Percentiles rank a stretch among this genome's conserved stretches.
These are phyloP conservation scores for Fusarium verticillioides DNA, from an alignment of 2,329 filamentous ascomycete genomes.

Conservation along the genomic window DNA sequence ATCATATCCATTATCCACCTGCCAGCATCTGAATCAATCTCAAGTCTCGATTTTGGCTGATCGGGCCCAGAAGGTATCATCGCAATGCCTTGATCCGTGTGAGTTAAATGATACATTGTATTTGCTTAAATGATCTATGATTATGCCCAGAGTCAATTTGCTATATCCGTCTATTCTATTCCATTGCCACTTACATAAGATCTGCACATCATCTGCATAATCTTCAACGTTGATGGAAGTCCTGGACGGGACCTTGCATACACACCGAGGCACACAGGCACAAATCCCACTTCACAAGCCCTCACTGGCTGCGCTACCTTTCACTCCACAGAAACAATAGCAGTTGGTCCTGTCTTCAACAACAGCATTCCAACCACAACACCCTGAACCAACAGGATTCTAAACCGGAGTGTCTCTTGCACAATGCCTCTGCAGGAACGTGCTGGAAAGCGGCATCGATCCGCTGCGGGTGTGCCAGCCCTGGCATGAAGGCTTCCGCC, in stretches of 20 bases:
- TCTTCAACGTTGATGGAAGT: background rate
- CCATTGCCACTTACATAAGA: background rate
- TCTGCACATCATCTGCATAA: background rate
- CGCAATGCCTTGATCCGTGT: accelerated
- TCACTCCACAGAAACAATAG: background rate
- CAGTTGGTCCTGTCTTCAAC: constrained; percentile 2
- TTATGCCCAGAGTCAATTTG: background rate
- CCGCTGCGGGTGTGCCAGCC: background rate
- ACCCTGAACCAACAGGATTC: background rate
- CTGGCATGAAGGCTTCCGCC: constrained; percentile 34
- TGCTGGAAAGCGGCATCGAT: constrained; percentile 12
- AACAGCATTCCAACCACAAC: constrained; percentile 23
- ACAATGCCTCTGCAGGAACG: constrained; percentile 19
- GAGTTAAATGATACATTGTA: background rate
- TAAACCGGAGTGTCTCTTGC: background rate
- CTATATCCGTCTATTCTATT: background rate
- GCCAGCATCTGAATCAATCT: background rate
- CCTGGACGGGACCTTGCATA: background rate
- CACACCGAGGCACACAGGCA: background rate
- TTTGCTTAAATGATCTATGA: background rate
- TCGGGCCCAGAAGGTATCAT: too few species aligned
- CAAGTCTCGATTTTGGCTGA: too few species aligned
- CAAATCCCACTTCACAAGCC: too few species aligned
- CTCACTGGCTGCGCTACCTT: background rate
- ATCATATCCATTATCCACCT: background rate